Evolutionary conservation across 148 eudicot genomes (phyloP), one percentile per base, ranked within the genome.

Genomic region (Fagopyrum esculentum): DNA sequence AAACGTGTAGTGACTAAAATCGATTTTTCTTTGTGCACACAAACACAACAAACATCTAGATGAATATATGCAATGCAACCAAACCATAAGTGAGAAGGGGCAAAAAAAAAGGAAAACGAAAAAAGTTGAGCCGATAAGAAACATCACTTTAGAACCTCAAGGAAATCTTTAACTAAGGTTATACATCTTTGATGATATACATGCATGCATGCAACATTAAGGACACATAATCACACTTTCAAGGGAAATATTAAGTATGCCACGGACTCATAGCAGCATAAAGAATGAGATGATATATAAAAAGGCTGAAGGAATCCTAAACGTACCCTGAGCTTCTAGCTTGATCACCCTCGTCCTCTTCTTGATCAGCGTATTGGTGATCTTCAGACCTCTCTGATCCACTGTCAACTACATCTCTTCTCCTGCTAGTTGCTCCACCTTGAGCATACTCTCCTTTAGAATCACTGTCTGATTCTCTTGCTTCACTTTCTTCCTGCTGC

Each of bases 261-360:
- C 71, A 40, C 4, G 30, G 71, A 43, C 9, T 66, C 71, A 3
- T 43, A 66, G 71, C 19, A 66, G 71, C 47, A 66, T 66, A 40
- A 66, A 66, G 13, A 3, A 66, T 66, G 71, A 66, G 71, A 29
- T 63, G 69, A 16, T 40, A 40, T 8, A 12, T 40, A 35, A 15
- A 40, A 66, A 66, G 45, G 71, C 6, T 13, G 16, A 10, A 66
- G 3, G 71, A 66, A 64, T 59, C 22, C 1, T 50, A 78, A 46
- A 60, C 15, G 71, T 84, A 92, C 98, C 97, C 88, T 6, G 80
- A 85, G 76, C 90, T 89, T 89, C 86, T 83, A 79, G 86, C 86
- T 82, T 89, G 96, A 80, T 86, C 89, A 79, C 93, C 97, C 87
- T 96, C 98, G 68, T 96, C 98, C 19, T 92, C 97, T 54, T 89